Percentiles rank a stretch among this genome's conserved stretches.
These are phyloP conservation scores for Lachancea meyersii DNA, from an alignment of 805 yeast genomes.

Conservation along the genomic window DNA sequence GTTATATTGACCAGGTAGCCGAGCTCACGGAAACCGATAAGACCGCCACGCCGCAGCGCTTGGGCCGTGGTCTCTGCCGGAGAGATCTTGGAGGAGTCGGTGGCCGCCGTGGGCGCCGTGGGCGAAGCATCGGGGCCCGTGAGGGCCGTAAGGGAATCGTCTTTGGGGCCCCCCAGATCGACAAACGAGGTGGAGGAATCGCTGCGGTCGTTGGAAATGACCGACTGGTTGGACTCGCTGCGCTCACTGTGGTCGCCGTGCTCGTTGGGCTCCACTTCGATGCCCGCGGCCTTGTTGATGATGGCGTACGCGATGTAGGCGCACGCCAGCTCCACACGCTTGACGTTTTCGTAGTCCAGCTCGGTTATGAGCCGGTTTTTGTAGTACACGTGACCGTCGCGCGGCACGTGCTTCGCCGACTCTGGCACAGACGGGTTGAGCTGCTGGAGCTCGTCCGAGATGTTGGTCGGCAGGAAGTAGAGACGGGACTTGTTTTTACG, in stretches of 20 bases:
- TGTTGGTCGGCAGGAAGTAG: conserved; percentile 22
- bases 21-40: conserved; percentile 76
- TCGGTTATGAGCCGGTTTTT: conserved; percentile 23
- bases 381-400: conserved; percentile 19
- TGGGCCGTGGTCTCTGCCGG: conserved; percentile 16
- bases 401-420: conserved; percentile 17
- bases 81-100: conserved; percentile 16
- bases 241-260: background rate
- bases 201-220: background rate
- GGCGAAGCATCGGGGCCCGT: too few species aligned
- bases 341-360: conserved; percentile 21
- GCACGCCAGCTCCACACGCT: conserved; percentile 23
- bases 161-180: background rate
- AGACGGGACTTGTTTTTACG: conserved; percentile 21
- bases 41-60: conserved; percentile 60
- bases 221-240: background rate
- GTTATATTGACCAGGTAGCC: conserved; percentile 77
- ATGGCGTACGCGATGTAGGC: conserved; percentile 22
- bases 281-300: conserved; percentile 18
- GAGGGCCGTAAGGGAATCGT: background rate
- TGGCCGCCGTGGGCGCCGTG: too few species aligned
- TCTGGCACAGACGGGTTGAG: conserved; percentile 22
- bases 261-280: conserved; percentile 13
- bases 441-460: conserved; percentile 23
- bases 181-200: background rate